Evolutionary conservation across 805 yeast species (phyloP).

Genomic region (Saturnispora zaruensis): DNA sequence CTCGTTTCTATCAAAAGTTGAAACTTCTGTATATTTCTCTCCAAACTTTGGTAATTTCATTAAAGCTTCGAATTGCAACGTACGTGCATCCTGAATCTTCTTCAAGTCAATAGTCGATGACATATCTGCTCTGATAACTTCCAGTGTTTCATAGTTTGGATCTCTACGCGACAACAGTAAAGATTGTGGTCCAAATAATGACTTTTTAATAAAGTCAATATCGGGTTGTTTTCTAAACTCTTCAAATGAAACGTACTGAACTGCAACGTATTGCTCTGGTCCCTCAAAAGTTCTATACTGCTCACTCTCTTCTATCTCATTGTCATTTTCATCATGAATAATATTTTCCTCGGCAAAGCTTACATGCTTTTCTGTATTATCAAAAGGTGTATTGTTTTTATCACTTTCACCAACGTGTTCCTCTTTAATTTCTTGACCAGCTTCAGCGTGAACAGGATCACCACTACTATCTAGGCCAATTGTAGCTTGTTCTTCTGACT

Average conservation of each 20-base stretch:
- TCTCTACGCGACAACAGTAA: conserved; percentile 42
- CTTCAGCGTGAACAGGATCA: neutral
- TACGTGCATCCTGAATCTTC: conserved; percentile 20
- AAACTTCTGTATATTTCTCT: conserved; percentile 35
- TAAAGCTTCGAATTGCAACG: conserved; percentile 33
- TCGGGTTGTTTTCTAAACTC: conserved; percentile 33
- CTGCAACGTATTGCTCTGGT: conserved; percentile 54
- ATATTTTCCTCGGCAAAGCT: conserved; percentile 11
- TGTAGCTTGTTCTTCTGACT: neutral
- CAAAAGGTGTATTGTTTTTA: neutral
- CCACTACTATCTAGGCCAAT: neutral
- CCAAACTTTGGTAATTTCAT: conserved; percentile 57
- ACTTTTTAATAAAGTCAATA: conserved; percentile 26
- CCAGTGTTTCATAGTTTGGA: conserved; percentile 40
- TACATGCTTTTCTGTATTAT: neutral
- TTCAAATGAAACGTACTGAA: conserved; percentile 46
- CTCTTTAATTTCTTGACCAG: neutral
- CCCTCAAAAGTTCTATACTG: conserved; percentile 42
- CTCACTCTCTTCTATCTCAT: conserved; percentile 1
- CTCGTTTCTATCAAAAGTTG: conserved; percentile 36
- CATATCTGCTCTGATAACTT: conserved; percentile 23
- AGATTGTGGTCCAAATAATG: conserved; percentile 59
- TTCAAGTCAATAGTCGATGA: conserved; percentile 22
- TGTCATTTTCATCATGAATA: conserved; percentile 13
- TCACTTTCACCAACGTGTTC: neutral